Base-by-base conservation (phyloP, 164 flowering plant species). In the Aristolochia fimbriata region DNA sequence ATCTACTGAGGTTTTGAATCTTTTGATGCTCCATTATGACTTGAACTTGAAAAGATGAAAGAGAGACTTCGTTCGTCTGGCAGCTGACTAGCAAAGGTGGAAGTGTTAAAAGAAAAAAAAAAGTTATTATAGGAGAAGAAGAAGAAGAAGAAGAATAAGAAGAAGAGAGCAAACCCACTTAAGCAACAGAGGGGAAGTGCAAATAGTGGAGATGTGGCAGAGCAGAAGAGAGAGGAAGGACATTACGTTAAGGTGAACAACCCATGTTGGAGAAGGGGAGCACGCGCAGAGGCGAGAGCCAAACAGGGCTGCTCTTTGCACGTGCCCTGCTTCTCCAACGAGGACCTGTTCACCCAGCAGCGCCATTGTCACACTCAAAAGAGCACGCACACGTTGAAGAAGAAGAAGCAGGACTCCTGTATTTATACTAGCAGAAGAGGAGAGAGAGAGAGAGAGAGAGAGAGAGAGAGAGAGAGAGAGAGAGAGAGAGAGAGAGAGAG, bases 241-340 rank as follows among this genome's bases (percentile, higher is more conserved):
- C 30, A 27, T 27, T 27, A 5, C 30, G 43, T 3, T 37, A 52
- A 15, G 55, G 55, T 52, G 55, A 52, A 22, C 51, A 73, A 65
- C 71, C 71, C 77, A 59, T 66, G 83, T 76, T 79, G 83, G 83
- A 76, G 83, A 74, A 74, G 76, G 73, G 65, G 75, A 79, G 80
- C 80, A 72, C 82, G 80, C 72, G 82, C 82, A 74, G 55, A 52
- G 41, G 30, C 55, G 22, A 21, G 23, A 17, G 24, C 12, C 22
- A 52, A 21, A 10, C 20, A 12, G 50, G 15, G 43, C 8, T 57
- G n/a, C 12, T 9, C 62, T 75, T n/a, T 82, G 94, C 94, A 86
- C 94, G 94, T 86, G 89, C 94, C 94, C 94, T 86, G 94, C 89
- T 86, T 86, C 94, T 86, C 94, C 94, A 86, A 66, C 94, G 70